Conservation (phyloP, 768 basidiomycete species). For the Macrolepiota albuminosa region DNA sequence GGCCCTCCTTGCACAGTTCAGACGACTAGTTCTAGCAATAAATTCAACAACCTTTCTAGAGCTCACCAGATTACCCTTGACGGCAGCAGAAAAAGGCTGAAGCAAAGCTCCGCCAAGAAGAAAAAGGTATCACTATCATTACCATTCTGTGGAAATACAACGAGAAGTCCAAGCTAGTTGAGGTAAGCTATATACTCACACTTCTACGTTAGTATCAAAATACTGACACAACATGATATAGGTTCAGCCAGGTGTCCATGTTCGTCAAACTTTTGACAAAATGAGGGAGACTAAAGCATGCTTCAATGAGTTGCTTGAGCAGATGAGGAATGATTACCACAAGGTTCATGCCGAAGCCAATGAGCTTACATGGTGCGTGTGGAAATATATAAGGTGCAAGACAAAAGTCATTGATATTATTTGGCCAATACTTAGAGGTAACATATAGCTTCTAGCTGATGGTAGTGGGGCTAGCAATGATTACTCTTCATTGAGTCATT, state of each 20-base stretch:
- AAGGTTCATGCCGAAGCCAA: too few species aligned
- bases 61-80: neutral
- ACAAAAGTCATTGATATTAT: too few species aligned
- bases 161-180: neutral
- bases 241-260: neutral
- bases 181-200: neutral
- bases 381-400: too few species aligned
- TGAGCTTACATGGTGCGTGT: neutral
- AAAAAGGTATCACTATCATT: neutral
- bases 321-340: neutral
- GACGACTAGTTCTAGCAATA: neutral
- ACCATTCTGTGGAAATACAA: neutral
- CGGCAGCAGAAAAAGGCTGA: neutral
- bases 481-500: slow-evolving; percentile 1
- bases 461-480: neutral
- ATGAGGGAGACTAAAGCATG: neutral
- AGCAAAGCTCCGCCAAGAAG: neutral
- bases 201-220: neutral
- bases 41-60: neutral
- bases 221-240: neutral
- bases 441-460: neutral
- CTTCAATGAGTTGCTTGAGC: neutral
- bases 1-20: neutral
- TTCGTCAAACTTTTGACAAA: neutral
- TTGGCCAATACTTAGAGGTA: neutral